phyloP scores from a whole-genome alignment of 140 eudicot genomes.

The Anethum foeniculum region DNA sequence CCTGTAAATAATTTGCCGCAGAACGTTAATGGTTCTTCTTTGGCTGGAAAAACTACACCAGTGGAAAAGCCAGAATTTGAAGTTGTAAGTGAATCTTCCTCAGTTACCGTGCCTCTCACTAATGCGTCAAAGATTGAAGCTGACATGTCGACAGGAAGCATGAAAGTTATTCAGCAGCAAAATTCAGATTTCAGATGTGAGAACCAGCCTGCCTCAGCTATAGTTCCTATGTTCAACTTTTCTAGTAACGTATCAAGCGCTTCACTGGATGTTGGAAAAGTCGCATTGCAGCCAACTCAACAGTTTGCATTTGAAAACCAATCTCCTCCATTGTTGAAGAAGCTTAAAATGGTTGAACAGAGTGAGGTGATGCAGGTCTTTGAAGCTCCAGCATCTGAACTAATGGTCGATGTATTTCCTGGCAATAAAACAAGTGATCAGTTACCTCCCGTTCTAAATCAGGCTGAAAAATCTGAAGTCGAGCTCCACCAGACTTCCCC shows the following conservation, averaged over 20 bases:
- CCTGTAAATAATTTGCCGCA: neutral
- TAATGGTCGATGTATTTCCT: conserved; percentile 2
- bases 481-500: conserved; percentile 1
- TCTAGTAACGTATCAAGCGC: conserved; percentile 11
- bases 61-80: neutral
- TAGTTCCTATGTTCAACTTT: neutral
- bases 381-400: conserved; percentile 27
- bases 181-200: neutral
- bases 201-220: conserved; percentile 11
- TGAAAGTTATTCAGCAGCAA: conserved; percentile 7
- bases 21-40: neutral
- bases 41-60: conserved; percentile 1
- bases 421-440: neutral
- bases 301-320: conserved; percentile 6
- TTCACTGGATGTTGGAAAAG: conserved; percentile 13
- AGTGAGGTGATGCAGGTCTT: conserved; percentile 59
- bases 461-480: conserved; percentile 5
- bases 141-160: conserved; percentile 18
- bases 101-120: neutral
- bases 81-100: neutral
- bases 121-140: conserved; percentile 24
- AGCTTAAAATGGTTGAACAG: conserved; percentile 58
- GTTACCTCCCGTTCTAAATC: conserved; percentile 7
- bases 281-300: conserved; percentile 12
- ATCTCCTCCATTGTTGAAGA: conserved; percentile 19